A percentile compares a stretch with the other conserved stretches of the same genome.
phyloP scores from a whole-genome alignment of 2,329 filamentous ascomycete genomes.

The Sporothrix pseudoabietina region DNA sequence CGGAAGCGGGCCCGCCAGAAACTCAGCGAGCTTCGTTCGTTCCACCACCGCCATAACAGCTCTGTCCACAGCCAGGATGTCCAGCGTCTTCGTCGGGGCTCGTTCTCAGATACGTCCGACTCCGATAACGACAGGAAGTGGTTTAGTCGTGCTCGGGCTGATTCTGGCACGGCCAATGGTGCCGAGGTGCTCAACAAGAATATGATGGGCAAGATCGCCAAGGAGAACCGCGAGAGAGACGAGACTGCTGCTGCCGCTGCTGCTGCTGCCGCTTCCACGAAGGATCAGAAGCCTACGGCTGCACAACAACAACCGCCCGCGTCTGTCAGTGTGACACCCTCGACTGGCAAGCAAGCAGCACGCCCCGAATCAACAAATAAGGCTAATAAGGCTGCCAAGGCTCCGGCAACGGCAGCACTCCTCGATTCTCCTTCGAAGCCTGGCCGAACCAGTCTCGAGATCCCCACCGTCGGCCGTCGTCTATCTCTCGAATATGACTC shows the following conservation, averaged over 20 bases:
- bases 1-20: slow-evolving; percentile 63
- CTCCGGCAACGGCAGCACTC: too few relatives aligned
- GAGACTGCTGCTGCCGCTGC: slow-evolving; percentile 35
- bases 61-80: slow-evolving; percentile 53
- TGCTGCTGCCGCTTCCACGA: neutral
- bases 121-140: slow-evolving; percentile 58
- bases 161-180: slow-evolving; percentile 53
- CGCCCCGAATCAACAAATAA: neutral
- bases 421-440: slow-evolving; percentile 31
- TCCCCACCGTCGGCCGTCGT: slow-evolving; percentile 45
- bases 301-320: neutral
- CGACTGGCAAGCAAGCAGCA: neutral
- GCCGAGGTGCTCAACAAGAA: slow-evolving; percentile 62
- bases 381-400: neutral
- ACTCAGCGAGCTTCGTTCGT: slow-evolving; percentile 58
- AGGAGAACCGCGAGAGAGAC: slow-evolving; percentile 53
- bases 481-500: slow-evolving; percentile 50
- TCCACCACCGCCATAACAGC: slow-evolving; percentile 56
- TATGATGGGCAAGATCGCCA: slow-evolving; percentile 62
- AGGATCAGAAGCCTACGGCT: neutral
- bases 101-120: slow-evolving; percentile 63
- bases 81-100: slow-evolving; percentile 55
- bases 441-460: slow-evolving; percentile 53
- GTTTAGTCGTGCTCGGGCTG: slow-evolving; percentile 37
- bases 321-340: neutral